phyloP scores from a whole-genome alignment of 345 rosid species.

The Cardamine chenopodiifolia region DNA sequence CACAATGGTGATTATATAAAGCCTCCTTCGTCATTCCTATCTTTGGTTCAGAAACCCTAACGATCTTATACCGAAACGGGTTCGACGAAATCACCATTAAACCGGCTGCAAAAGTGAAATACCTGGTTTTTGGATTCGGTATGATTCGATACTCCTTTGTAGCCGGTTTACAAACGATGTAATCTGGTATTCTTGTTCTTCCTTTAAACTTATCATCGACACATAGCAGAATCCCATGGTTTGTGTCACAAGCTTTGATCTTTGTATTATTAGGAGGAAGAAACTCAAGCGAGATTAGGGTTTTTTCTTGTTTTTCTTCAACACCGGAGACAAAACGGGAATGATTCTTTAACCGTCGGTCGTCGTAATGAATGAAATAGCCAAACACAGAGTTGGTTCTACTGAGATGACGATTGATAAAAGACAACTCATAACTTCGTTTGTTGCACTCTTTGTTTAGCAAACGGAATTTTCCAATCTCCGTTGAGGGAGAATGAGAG shows the following conservation, averaged over 20 bases:
- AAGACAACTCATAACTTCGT: slow-evolving; percentile 23
- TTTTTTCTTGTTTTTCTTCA: not conserved
- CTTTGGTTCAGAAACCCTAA: slow-evolving; percentile 20
- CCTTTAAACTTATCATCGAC: not conserved
- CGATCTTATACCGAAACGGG: slow-evolving; percentile 33
- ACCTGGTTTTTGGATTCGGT: slow-evolving; percentile 32
- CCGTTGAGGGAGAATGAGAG: not conserved
- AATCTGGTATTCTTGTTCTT: not conserved
- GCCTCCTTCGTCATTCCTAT: not conserved
- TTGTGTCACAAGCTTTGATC: slow-evolving; percentile 31
- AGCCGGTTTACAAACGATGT: slow-evolving; percentile 36
- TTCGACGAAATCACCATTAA: slow-evolving; percentile 9
- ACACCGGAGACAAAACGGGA: not conserved
- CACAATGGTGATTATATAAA: not conserved
- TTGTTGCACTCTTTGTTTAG: slow-evolving; percentile 23
- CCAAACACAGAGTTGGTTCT: slow-evolving; percentile 35
- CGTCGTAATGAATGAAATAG: not conserved
- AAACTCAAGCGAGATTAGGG: slow-evolving; percentile 8
- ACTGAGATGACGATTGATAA: not conserved
- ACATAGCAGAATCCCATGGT: slow-evolving; percentile 16
- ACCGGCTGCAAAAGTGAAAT: not conserved
- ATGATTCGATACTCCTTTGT: slow-evolving; percentile 25
- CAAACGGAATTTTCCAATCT: slow-evolving; percentile 13
- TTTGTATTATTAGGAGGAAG: not conserved
- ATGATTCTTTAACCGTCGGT: not conserved